Conservation (phyloP, 495 filamentous ascomycete genomes). For the Lichina pygmaea region DNA sequence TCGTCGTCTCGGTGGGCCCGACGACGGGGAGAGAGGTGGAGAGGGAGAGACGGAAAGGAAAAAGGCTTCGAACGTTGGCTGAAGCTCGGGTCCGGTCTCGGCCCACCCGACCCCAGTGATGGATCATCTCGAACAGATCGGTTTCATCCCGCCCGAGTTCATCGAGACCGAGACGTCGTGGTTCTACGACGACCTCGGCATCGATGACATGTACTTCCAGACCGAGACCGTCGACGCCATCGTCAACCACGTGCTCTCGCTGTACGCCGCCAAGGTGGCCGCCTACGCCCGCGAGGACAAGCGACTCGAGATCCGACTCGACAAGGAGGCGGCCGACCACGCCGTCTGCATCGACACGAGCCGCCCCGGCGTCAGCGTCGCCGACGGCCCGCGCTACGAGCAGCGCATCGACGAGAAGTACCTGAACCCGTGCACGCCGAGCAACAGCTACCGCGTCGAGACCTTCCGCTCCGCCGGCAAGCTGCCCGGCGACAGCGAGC, state of each 20-base stretch:
- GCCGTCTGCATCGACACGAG: conserved; percentile 98
- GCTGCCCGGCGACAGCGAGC: conserved; percentile 43
- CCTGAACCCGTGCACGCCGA: conserved; percentile 38
- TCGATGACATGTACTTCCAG: conserved; percentile 98
- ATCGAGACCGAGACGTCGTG: conserved; percentile 65
- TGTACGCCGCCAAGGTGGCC: conserved; percentile 93
- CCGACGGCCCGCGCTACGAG: conserved; percentile 68
- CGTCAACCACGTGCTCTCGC: conserved; percentile 75
- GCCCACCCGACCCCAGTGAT: conserved; percentile 22
- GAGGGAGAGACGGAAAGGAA: not conserved
- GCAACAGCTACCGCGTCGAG: conserved; percentile 68
- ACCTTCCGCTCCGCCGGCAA: conserved; percentile 68
- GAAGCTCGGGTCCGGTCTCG: no score
- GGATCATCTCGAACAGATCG: conserved; percentile 46
- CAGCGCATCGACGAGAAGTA: conserved; percentile 89
- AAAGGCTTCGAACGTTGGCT: not conserved
- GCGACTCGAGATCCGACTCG: conserved; percentile 71
- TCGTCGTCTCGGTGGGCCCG: not conserved
- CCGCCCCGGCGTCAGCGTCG: conserved; percentile 48
- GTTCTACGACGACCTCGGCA: conserved; percentile 95
- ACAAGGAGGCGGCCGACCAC: conserved; percentile 86
- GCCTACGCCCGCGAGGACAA: conserved; percentile 86
- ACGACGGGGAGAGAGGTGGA: not conserved
- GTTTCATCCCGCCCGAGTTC: conserved; percentile 66
- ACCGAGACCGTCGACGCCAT: conserved; percentile 71